Conservation (phyloP, 768 basidiomycete species). For the Exidia glandulosa region DNA sequence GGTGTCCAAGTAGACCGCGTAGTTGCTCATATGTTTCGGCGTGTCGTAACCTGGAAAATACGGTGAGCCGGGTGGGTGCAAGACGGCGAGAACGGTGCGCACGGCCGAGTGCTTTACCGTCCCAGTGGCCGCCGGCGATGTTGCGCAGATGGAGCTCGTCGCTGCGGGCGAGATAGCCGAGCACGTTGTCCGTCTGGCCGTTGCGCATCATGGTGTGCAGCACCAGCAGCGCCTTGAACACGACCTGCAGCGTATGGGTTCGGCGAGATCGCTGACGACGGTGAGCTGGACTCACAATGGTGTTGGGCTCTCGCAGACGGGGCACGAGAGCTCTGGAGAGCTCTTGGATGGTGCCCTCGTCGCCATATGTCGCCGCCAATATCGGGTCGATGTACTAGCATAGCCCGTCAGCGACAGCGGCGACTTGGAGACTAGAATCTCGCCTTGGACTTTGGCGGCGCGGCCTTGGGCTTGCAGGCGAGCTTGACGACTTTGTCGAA, state of each 20-base stretch:
- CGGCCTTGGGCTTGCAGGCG: constrained; percentile 95
- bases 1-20: constrained; percentile 80
- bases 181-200: constrained; percentile 89
- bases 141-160: constrained; percentile 77
- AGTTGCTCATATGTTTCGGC: constrained; percentile 77
- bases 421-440: constrained; percentile 6
- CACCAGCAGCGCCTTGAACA: constrained; percentile 96
- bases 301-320: constrained; percentile 84
- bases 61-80: neutral
- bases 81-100: too few species aligned
- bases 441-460: constrained; percentile 92
- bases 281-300: constrained; percentile 55
- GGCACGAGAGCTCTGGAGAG: constrained; percentile 82
- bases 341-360: constrained; percentile 87
- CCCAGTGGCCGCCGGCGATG: constrained; percentile 75
- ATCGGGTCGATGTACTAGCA: constrained; percentile 89
- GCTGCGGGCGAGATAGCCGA: constrained; percentile 68
- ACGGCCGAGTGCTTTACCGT: constrained; percentile 44
- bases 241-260: constrained; percentile 43
- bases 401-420: neutral
- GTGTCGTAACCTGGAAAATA: constrained; percentile 59
- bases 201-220: constrained; percentile 95
- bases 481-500: constrained; percentile 71
- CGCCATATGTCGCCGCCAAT: constrained; percentile 92
- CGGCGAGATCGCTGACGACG: neutral